Conservation (phyloP, 345 rosid genomes). For the Citrus medica region DNA sequence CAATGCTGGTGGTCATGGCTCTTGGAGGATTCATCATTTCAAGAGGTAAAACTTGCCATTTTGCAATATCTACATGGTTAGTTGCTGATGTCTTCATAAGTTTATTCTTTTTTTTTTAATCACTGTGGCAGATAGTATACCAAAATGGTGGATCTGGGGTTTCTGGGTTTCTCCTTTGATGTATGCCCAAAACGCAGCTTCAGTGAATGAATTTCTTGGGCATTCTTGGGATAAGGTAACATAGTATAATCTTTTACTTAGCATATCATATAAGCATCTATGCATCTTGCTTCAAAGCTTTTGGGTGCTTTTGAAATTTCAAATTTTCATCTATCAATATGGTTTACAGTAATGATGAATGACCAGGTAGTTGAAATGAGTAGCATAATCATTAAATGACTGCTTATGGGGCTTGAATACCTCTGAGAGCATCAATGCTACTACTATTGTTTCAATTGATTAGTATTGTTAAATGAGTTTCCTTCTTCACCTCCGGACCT, state of each 20-base stretch:
- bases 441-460: neutral
- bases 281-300: constrained; percentile 1
- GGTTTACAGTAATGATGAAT: neutral
- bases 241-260: neutral
- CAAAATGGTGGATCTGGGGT: constrained; percentile 99
- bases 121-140: constrained; percentile 66
- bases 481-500: neutral
- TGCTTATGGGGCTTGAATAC: neutral
- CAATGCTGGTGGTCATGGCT: constrained; percentile 96
- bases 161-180: constrained; percentile 95
- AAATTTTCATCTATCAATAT: neutral
- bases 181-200: constrained; percentile 96
- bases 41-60: constrained; percentile 49
- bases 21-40: constrained; percentile 96
- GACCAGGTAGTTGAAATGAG: neutral
- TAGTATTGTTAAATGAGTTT: neutral
- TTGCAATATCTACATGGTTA: constrained; percentile 4
- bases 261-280: constrained; percentile 2
- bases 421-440: neutral
- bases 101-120: constrained; percentile 17
- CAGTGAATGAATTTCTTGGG: constrained; percentile 94
- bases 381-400: neutral
- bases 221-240: constrained; percentile 86
- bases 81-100: constrained; percentile 3
- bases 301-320: neutral